A percentile compares a stretch with the other conserved stretches of the same genome.
Conservation (phyloP, 2,329 filamentous ascomycete genomes). For the Calonectria henricotiae region DNA sequence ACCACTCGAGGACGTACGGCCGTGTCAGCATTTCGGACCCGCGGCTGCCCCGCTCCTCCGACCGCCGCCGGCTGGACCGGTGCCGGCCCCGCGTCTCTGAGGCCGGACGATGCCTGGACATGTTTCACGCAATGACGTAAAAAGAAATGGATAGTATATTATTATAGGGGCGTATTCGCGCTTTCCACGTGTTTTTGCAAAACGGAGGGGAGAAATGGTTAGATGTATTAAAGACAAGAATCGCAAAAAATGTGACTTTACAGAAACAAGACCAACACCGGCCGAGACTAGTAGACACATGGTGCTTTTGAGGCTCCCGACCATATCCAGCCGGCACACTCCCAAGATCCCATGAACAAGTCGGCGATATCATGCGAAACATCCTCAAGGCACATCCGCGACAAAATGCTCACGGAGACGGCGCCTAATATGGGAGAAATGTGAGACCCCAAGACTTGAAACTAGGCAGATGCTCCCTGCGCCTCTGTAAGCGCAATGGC, state of each 20-base stretch:
- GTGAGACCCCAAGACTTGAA: slow-evolving; percentile 37
- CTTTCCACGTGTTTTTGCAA: background rate
- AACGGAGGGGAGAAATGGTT: background rate
- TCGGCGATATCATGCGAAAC: slow-evolving; percentile 45
- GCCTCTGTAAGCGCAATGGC: slow-evolving; percentile 42
- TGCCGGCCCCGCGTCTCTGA: slow-evolving; percentile 41
- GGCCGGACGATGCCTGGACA: slow-evolving; percentile 45
- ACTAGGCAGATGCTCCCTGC: slow-evolving; percentile 48
- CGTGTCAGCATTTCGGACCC: slow-evolving; percentile 35
- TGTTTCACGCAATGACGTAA: slow-evolving; percentile 19
- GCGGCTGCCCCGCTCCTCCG: slow-evolving; percentile 44
- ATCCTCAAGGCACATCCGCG: slow-evolving; percentile 33
- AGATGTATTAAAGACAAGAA: background rate
- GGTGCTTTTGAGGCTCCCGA: slow-evolving; percentile 42
- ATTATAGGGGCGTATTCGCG: background rate
- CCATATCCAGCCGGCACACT: slow-evolving; percentile 20
- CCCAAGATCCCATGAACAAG: slow-evolving; percentile 44
- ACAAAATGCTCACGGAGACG: slow-evolving; percentile 31
- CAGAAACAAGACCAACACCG: slow-evolving; percentile 1
- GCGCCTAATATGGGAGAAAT: slow-evolving; percentile 1
- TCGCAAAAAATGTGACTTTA: background rate
- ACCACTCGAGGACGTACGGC: slow-evolving; percentile 52
- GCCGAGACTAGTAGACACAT: background rate
- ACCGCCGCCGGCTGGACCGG: slow-evolving; percentile 41
- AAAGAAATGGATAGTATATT: background rate